phyloP scores from a whole-genome alignment of 169 alveolate genomes.

The Eimeria maxima region DNA sequence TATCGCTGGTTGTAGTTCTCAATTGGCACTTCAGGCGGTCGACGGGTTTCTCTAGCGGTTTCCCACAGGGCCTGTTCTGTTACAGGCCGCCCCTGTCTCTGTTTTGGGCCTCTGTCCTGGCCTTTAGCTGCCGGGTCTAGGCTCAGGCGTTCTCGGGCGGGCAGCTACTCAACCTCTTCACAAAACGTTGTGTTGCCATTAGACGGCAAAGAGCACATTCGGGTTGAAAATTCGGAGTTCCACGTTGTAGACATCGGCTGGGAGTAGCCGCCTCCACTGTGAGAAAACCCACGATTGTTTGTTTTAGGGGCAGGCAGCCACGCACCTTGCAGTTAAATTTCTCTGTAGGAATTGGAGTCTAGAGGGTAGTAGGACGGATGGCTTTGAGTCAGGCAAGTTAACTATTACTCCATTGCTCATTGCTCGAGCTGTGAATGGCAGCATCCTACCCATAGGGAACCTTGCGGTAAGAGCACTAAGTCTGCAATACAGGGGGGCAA shows the following conservation, averaged over 20 bases:
- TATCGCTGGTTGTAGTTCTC: background rate
- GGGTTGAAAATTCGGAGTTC: background rate
- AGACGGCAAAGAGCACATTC: background rate
- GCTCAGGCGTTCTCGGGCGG: background rate
- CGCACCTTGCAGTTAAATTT: background rate
- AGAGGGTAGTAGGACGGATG: background rate
- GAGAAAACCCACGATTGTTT: background rate
- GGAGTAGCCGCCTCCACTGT: background rate
- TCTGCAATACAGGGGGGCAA: background rate
- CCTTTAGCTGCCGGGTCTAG: slow-evolving; percentile 7
- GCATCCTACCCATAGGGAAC: background rate
- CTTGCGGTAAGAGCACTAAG: background rate
- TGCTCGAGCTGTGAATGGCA: background rate
- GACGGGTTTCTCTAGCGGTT: background rate
- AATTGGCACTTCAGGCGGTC: background rate
- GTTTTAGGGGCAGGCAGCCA: background rate
- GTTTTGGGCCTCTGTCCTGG: background rate
- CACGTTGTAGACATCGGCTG: background rate
- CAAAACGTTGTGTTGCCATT: background rate
- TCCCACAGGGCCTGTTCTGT: background rate
- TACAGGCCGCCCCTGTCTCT: background rate
- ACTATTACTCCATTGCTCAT: background rate
- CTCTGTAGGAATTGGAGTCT: background rate
- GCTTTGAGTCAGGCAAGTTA: background rate
- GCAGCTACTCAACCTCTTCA: background rate